Conservation (phyloP, 441 rosid species). For the Lepidium campestre region DNA sequence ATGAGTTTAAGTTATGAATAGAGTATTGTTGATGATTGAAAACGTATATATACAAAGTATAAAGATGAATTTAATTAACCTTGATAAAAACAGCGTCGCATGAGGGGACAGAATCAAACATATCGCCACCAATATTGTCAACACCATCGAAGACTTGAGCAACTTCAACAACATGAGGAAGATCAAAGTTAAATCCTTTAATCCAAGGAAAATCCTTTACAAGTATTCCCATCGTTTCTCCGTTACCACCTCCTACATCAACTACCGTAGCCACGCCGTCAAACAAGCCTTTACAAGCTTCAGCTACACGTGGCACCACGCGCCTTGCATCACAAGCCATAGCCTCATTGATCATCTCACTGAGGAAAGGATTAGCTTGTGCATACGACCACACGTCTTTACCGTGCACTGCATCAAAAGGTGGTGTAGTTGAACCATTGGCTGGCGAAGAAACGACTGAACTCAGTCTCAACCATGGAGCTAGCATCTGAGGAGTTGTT, state of each 20-base stretch:
- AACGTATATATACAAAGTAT: no score
- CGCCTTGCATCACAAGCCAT: constrained; percentile 59
- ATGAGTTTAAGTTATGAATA: no score
- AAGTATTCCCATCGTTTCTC: constrained; percentile 43
- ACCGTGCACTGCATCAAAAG: constrained; percentile 50
- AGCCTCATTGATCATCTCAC: constrained; percentile 45
- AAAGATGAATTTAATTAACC: constrained; percentile 31
- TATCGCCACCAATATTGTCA: constrained; percentile 42
- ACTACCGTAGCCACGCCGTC: constrained; percentile 48
- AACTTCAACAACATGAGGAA: constrained; percentile 49
- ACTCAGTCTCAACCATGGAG: constrained; percentile 52
- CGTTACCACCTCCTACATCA: constrained; percentile 73
- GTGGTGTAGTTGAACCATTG: constrained; percentile 19
- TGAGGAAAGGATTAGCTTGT: constrained; percentile 31
- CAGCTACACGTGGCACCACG: constrained; percentile 28
- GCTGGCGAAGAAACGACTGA: constrained; percentile 15
- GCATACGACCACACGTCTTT: constrained; percentile 49
- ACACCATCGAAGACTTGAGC: constrained; percentile 37
- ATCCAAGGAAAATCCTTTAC: constrained; percentile 56
- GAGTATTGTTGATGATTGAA: no score
- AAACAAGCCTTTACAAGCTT: constrained; percentile 46
- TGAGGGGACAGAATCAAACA: constrained; percentile 40
- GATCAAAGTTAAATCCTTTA: constrained; percentile 62
- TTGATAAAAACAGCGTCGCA: constrained; percentile 39
- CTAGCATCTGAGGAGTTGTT: constrained; percentile 46